phyloP scores from a whole-genome alignment of 179 eudicot species.

The Spinacia oleracea region DNA sequence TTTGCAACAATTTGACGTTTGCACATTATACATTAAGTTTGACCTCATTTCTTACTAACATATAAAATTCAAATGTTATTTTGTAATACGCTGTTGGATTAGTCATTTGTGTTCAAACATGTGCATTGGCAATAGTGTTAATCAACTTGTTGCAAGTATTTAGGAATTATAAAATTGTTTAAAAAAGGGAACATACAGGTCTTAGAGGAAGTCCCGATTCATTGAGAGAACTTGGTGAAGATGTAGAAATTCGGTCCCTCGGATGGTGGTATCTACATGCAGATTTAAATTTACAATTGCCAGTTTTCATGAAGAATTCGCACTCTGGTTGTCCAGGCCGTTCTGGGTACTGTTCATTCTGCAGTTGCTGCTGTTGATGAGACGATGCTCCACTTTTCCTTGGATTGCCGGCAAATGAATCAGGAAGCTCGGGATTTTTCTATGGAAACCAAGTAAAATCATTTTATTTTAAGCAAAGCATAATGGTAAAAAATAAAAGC shows the following conservation, averaged over 20 bases:
- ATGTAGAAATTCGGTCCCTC: conserved; percentile 29
- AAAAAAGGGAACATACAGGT: conserved; percentile 39
- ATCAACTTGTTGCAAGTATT: no score
- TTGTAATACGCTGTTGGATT: no score
- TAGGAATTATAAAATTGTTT: neutral
- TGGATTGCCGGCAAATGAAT: conserved; percentile 20
- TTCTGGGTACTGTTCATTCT: conserved; percentile 37
- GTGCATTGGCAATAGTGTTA: no score
- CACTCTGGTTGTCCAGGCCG: conserved; percentile 40
- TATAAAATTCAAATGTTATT: no score
- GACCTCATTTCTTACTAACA: no score
- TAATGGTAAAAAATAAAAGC: neutral
- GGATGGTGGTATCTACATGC: conserved; percentile 46
- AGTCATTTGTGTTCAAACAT: no score
- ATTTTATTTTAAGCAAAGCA: neutral
- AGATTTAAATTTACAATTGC: conserved; percentile 36
- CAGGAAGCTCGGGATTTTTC: conserved; percentile 26
- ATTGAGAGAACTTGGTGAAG: conserved; percentile 29
- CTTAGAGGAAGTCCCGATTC: conserved; percentile 47
- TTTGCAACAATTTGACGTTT: no score
- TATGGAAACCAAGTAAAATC: conserved; percentile 5
- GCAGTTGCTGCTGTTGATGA: conserved; percentile 28
- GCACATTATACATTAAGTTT: no score
- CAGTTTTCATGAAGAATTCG: conserved; percentile 39
- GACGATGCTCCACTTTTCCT: conserved; percentile 25